A percentile compares a stretch with the other conserved stretches of the same genome.
Conservation (phyloP, 331 rosid species). For the Saraca asoca region DNA sequence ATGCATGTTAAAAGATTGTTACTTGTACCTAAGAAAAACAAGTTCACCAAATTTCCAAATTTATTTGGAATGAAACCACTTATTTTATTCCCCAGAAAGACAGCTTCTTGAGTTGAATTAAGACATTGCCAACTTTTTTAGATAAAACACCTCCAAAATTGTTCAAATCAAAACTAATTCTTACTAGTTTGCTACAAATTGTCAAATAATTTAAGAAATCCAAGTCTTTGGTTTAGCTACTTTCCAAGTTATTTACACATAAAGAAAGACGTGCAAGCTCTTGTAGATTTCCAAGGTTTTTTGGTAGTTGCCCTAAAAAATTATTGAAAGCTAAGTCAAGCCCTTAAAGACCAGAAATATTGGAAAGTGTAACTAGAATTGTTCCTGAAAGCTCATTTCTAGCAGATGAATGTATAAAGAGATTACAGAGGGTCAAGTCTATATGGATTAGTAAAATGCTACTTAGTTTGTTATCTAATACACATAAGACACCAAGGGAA, state of each 20-base stretch:
- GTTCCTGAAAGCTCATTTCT: not conserved
- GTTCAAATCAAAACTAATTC: no score
- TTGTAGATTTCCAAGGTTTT: no score
- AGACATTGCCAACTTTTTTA: conserved; percentile 21
- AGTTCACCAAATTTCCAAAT: conserved; percentile 12
- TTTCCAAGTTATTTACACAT: no score
- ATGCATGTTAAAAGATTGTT: not conserved
- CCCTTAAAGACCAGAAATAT: not conserved
- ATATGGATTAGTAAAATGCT: no score
- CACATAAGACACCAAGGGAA: not conserved
- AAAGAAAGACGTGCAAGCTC: no score
- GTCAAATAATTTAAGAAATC: no score
- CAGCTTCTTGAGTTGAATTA: not conserved
- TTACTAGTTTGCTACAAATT: no score
- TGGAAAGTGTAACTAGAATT: not conserved
- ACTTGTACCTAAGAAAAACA: not conserved
- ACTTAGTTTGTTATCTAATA: not conserved
- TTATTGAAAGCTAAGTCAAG: not conserved
- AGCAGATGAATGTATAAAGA: rapidly evolving
- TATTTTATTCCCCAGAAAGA: no score
- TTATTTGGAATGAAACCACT: not conserved
- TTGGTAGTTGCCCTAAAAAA: not conserved
- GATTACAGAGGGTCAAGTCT: conserved; percentile 11
- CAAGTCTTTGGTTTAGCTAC: no score
- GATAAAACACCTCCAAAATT: conserved; percentile 6